Conservation (phyloP, 2,329 filamentous ascomycete genomes). For the Cercospora sp. region DNA sequence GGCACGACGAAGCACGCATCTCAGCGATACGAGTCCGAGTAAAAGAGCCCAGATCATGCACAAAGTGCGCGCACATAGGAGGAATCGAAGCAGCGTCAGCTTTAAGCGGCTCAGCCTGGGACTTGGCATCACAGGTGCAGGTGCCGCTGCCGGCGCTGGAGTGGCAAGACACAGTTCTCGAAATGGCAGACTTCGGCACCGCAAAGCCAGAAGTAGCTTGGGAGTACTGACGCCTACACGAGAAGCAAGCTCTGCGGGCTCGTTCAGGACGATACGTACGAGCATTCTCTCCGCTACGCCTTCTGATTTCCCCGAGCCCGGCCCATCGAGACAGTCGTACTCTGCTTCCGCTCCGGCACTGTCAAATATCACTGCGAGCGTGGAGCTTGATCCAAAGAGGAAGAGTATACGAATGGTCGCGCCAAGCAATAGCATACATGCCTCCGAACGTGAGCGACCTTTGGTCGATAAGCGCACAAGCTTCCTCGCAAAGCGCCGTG, state of each 20-base stretch:
- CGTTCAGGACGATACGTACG: constrained; percentile 43
- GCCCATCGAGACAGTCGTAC: constrained; percentile 26
- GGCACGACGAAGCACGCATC: constrained; percentile 39
- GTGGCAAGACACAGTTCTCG: constrained; percentile 10
- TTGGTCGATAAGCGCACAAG: constrained; percentile 46
- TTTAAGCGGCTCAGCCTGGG: constrained; percentile 32
- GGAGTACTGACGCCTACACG: constrained; percentile 32
- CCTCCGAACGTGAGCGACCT: constrained; percentile 16
- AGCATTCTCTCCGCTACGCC: constrained; percentile 44
- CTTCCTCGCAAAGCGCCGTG: constrained; percentile 46
- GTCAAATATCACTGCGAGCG: constrained; percentile 30
- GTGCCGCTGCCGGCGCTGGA: constrained; percentile 18
- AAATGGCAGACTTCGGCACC: constrained; percentile 20
- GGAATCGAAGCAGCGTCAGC: constrained; percentile 30
- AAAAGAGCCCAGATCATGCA: constrained; percentile 32
- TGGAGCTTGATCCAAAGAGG: constrained; percentile 36
- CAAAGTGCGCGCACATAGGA: constrained; percentile 34
- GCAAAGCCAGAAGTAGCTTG: constrained; percentile 29
- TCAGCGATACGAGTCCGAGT: constrained; percentile 32
- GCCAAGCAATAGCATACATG: constrained; percentile 38
- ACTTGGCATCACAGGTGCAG: constrained; percentile 29
- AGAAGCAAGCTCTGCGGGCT: constrained; percentile 41
- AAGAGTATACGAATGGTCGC: constrained; percentile 45
- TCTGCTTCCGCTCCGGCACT: constrained; percentile 32
- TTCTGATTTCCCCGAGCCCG: constrained; percentile 42